Percentiles rank a stretch among this genome's conserved stretches.
Conservation (phyloP, 805 yeast genomes). For the Candida jianshihensis region DNA sequence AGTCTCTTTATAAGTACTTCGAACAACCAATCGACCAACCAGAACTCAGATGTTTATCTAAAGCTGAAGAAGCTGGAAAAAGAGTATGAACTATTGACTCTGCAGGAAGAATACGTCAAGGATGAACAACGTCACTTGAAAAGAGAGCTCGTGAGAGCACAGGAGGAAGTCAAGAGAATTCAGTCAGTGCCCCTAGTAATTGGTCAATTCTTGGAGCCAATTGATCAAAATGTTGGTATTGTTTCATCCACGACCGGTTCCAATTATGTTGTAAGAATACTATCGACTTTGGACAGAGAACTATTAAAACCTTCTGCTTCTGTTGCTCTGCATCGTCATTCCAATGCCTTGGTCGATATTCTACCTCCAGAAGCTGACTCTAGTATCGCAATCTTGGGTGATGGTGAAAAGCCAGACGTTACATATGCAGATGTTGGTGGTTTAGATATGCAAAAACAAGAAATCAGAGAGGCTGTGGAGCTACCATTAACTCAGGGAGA, state of each 20-base stretch:
- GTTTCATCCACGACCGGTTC: conserved; percentile 98
- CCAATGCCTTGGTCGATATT: conserved; percentile 94
- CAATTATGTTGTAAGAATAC: conserved; percentile 90
- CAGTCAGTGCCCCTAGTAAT: conserved; percentile 96
- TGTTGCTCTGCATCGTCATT: conserved; percentile 96
- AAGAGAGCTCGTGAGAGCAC: conserved; percentile 91
- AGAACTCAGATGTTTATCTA: conserved; percentile 64
- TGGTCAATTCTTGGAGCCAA: conserved; percentile 96
- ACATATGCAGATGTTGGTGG: conserved; percentile 99
- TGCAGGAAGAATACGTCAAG: conserved; percentile 95
- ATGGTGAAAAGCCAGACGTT: conserved; percentile 86
- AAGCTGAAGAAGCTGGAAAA: conserved; percentile 84
- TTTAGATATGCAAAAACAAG: conserved; percentile 97
- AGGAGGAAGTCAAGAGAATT: conserved; percentile 96
- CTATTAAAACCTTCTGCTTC: conserved; percentile 89
- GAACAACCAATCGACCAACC: conserved; percentile 5
- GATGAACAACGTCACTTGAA: conserved; percentile 97
- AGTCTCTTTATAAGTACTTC: conserved; percentile 22
- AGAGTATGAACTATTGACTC: conserved; percentile 72
- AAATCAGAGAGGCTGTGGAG: conserved; percentile 97
- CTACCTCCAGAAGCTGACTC: conserved; percentile 99
- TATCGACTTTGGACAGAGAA: conserved; percentile 93
- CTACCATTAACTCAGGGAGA: conserved; percentile 94
- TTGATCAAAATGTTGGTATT: conserved; percentile 93
- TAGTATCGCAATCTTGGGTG: conserved; percentile 89